Conservation (phyloP, 2,329 filamentous ascomycete species). For the Hansfordia pulvinata region DNA sequence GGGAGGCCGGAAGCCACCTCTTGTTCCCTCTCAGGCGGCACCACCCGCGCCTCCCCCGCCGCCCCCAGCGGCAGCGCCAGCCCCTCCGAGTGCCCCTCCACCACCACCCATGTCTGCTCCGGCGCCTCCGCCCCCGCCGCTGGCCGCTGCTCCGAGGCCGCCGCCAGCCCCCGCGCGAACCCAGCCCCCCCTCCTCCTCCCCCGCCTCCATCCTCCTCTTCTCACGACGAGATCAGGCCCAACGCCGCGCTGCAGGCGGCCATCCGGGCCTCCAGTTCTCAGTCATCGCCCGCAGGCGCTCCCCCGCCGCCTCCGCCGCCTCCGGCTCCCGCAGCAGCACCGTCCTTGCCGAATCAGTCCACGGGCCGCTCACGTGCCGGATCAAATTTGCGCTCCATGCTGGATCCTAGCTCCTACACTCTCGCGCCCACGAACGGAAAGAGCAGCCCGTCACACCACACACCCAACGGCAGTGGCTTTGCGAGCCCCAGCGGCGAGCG, state of each 20-base stretch:
- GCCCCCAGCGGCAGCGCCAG: slow-evolving; percentile 17
- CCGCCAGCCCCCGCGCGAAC: slow-evolving; percentile 13
- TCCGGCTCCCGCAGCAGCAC: slow-evolving; percentile 22
- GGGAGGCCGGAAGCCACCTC: slow-evolving; percentile 44
- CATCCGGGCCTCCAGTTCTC: slow-evolving; percentile 20
- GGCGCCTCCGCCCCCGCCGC: slow-evolving; percentile 19
- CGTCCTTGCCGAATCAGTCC: slow-evolving; percentile 11
- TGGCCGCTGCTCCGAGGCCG: slow-evolving; percentile 4
- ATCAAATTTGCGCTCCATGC: slow-evolving; percentile 41
- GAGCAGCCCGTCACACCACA: slow-evolving; percentile 24
- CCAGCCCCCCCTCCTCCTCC: slow-evolving; percentile 23
- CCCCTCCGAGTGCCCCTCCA: slow-evolving; percentile 20
- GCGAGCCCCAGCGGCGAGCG: slow-evolving; percentile 20
- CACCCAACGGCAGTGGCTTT: slow-evolving; percentile 18
- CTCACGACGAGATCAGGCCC: slow-evolving; percentile 13
- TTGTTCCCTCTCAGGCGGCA: slow-evolving; percentile 21
- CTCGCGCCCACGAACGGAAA: slow-evolving; percentile 46
- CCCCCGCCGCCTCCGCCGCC: slow-evolving; percentile 21
- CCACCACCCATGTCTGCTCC: slow-evolving; percentile 22
- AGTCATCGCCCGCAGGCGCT: slow-evolving; percentile 17
- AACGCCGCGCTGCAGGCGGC: slow-evolving; percentile 26
- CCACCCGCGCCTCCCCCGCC: slow-evolving; percentile 14
- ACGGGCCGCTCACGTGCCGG: slow-evolving; percentile 21
- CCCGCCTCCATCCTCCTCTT: slow-evolving; percentile 8
- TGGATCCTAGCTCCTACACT: slow-evolving; percentile 68